These are phyloP conservation scores for Ganoderma meredithae DNA, from an alignment of 1,284 basidiomycete species.

Conservation along the genomic window DNA sequence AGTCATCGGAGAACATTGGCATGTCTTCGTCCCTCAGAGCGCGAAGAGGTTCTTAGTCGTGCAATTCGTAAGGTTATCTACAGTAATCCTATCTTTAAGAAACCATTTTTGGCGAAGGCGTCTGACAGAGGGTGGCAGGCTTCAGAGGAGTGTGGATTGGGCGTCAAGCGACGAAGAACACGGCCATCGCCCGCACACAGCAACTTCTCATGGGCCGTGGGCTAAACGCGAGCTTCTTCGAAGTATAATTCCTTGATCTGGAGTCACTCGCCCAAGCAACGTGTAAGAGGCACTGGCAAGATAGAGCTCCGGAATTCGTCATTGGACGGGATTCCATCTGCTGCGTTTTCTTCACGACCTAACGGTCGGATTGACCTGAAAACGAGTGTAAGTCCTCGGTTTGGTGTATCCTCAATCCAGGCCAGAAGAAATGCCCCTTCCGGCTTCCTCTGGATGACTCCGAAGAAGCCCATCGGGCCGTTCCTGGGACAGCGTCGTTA, in stretches of 20 bases:
- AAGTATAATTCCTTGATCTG: slow-evolving; percentile 11
- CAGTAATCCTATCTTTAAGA: neutral
- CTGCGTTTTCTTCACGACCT: neutral
- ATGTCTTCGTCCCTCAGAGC: neutral
- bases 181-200: slow-evolving; percentile 8
- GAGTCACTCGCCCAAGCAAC: slow-evolving; percentile 11
- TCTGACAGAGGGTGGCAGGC: neutral
- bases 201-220: slow-evolving; percentile 19
- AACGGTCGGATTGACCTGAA: slow-evolving; percentile 15
- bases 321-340: neutral
- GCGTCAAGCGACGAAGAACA: slow-evolving; percentile 7
- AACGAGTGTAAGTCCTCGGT: neutral
- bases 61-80: neutral
- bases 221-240: slow-evolving; percentile 10
- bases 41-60: neutral
- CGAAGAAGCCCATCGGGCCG: neutral
- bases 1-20: neutral
- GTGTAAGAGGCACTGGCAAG: slow-evolving; percentile 3
- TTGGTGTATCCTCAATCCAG: neutral
- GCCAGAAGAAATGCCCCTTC: neutral
- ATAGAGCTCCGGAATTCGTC: neutral
- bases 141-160: neutral
- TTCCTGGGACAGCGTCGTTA: neutral
- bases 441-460: neutral
- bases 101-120: neutral